Conservation (phyloP, 2,329 filamentous ascomycete genomes). For the Colletotrichum plurivorum region DNA sequence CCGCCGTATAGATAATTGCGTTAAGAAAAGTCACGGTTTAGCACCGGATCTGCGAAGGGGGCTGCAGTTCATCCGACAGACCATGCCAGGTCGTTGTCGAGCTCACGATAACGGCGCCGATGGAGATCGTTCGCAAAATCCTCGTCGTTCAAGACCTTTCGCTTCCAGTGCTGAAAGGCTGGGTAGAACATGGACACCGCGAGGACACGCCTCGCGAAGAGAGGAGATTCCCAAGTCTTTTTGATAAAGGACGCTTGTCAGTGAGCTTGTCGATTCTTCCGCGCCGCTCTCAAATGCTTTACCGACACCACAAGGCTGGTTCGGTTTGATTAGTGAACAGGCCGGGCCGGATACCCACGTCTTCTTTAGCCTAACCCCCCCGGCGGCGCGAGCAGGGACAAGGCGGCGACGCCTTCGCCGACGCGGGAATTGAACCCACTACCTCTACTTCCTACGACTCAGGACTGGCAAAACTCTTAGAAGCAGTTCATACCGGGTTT, state of each 20-base stretch:
- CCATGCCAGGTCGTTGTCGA: conserved; percentile 75
- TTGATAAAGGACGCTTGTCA: conserved; percentile 64
- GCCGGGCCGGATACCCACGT: conserved; percentile 52
- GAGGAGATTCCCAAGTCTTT: conserved; percentile 62
- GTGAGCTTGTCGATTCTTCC: conserved; percentile 63
- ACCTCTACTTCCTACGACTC: too few relatives aligned
- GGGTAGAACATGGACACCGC: conserved; percentile 70
- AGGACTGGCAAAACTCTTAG: too few relatives aligned
- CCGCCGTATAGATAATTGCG: conserved; percentile 77
- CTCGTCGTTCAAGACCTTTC: conserved; percentile 69
- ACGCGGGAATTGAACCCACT: too few relatives aligned
- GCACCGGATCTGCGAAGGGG: conserved; percentile 71
- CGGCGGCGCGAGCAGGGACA: too few relatives aligned
- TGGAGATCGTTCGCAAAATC: conserved; percentile 75
- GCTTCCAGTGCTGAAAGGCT: conserved; percentile 75
- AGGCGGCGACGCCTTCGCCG: too few relatives aligned
- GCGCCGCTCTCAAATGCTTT: conserved; percentile 71
- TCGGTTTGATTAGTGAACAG: conserved; percentile 21
- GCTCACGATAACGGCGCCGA: conserved; percentile 75
- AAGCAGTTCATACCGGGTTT: too few relatives aligned
- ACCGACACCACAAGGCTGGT: conserved; percentile 75
- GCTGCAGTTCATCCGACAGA: conserved; percentile 70
- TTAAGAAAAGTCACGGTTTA: conserved; percentile 73
- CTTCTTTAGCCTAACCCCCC: conserved; percentile 46
- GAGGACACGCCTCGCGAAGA: conserved; percentile 71